These are phyloP conservation scores for Mycogone perniciosa DNA, from an alignment of 2,329 filamentous ascomycete species.

Conservation along the genomic window DNA sequence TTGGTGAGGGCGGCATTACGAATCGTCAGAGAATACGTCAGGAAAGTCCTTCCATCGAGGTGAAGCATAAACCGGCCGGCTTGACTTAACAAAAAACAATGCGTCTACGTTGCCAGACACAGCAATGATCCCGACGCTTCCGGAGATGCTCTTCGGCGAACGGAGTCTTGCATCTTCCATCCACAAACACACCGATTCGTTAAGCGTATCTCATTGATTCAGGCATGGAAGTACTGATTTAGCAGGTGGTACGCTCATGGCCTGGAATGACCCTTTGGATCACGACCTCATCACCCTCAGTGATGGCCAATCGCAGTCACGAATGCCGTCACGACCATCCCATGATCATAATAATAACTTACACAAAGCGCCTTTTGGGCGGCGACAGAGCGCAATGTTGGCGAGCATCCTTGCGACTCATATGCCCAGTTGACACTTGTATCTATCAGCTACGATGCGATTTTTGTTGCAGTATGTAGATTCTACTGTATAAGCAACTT, in stretches of 20 bases:
- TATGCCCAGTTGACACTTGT: neutral
- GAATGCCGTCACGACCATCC: neutral
- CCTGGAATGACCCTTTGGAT: too few species aligned
- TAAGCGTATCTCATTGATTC: too few species aligned
- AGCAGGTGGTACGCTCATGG: too few species aligned
- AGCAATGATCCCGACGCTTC: too few species aligned
- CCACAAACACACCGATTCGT: too few species aligned
- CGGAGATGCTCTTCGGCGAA: too few species aligned
- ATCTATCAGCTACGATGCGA: neutral
- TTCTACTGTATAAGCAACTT: neutral
- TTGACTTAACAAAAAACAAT: too few species aligned
- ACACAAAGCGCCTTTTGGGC: neutral
- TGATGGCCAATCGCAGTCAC: neutral
- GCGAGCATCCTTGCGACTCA: neutral
- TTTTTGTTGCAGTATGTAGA: neutral
- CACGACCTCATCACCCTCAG: too few species aligned
- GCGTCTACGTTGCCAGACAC: too few species aligned
- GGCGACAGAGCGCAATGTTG: neutral
- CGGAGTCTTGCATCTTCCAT: too few species aligned
- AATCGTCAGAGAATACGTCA: conserved; percentile 51
- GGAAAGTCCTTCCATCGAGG: conserved; percentile 52
- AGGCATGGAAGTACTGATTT: too few species aligned
- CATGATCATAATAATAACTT: neutral
- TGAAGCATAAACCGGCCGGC: conserved; percentile 25
- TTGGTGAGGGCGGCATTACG: conserved; percentile 59